Conservation (phyloP, 441 rosid genomes). For the Bruguiera hainesii region DNA sequence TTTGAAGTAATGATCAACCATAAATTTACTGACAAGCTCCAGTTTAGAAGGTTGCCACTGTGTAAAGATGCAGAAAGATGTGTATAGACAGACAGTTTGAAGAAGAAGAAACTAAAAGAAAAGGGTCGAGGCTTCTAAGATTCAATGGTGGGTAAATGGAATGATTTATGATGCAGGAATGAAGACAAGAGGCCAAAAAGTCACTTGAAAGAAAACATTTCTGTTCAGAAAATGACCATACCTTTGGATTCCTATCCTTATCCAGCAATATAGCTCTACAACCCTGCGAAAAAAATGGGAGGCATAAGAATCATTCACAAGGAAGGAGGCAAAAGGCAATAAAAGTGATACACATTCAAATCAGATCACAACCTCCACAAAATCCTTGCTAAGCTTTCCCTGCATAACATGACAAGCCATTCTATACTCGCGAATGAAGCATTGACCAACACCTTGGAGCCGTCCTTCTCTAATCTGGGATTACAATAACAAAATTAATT, state of each 20-base stretch:
- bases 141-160: background rate
- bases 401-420: constrained; percentile 79
- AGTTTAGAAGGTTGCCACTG: constrained; percentile 84
- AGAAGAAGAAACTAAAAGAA: background rate
- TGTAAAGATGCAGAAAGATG: background rate
- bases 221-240: constrained; percentile 12
- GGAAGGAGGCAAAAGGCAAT: background rate
- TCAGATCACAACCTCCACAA: constrained; percentile 56
- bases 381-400: constrained; percentile 83
- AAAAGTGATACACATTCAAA: background rate
- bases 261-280: constrained; percentile 87
- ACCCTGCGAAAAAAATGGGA: constrained; percentile 49
- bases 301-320: background rate
- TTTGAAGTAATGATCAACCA: constrained; percentile 62
- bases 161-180: background rate
- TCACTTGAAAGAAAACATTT: no score
- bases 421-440: constrained; percentile 77
- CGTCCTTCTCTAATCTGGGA: constrained; percentile 87
- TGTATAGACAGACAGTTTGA: background rate
- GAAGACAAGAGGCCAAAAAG: background rate
- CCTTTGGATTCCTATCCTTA: constrained; percentile 92
- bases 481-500: constrained; percentile 1
- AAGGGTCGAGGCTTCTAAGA: background rate
- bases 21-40: constrained; percentile 51
- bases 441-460: constrained; percentile 72